Evolutionary conservation across 2,329 filamentous ascomycete genomes (phyloP), one percentile per base, ranked within the genome.

Genomic region (Polychaeton citri): DNA sequence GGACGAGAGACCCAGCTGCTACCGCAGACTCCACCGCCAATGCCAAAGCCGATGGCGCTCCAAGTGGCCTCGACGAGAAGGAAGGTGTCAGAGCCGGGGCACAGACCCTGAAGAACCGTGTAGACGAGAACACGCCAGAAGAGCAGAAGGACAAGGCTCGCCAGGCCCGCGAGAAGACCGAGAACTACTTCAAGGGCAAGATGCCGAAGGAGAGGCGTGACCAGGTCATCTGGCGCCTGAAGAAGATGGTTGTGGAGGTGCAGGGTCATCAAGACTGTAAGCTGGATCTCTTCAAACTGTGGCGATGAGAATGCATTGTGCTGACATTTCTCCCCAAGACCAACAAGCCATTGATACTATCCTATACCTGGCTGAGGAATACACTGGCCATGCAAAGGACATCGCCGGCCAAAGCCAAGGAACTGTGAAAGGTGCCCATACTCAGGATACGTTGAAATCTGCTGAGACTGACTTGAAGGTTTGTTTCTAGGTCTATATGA

Each of bases 231-330:
- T 94, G 78, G 73, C 82, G 90, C 24, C 64, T 98, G 47, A 98
- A 88, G 76, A 96, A 96, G 75, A 93, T 96, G 81, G 66, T 98
- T 26, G 77, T 95, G 32, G 90, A 98, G 62, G 86, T 93, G 50
- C 90, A 98, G 64, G 83, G 88, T 38, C 90, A 96, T 54, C 75
- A 83, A 39, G 88, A 98, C 52, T 98, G 73, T 76, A 61, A 58
- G 70, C 62, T 10, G n/a, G 17, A 6, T 10, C 4, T 8, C 18
- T 19, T 13, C 17, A 21, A 21, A 13, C 19, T 21, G 9, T 13
- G 10, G 8, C 16, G 10, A 32, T 21, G 8, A 34, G 6, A 13
- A n/a, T n/a, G 12, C 21, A 30, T 20, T 12, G 31, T 36, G 37
- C 55, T 62, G 43, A 62, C 46, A 21, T 9, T 18, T 28, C 4